These are phyloP conservation scores for Fraxinus americana DNA, from an alignment of 257 asterid genomes.

Conservation along the genomic window DNA sequence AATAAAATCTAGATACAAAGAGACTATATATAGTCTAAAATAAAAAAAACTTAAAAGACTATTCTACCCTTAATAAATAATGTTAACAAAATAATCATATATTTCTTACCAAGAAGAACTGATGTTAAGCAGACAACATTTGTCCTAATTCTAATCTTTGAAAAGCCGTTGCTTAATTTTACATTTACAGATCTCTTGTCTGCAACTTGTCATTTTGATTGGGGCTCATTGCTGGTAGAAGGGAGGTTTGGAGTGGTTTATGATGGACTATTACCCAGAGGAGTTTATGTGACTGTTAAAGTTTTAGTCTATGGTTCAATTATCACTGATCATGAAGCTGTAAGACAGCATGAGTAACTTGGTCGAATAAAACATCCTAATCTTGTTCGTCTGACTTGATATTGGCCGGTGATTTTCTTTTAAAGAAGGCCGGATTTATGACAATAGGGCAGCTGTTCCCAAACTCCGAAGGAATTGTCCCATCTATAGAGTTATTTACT, in stretches of 20 bases:
- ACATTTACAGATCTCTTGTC: conserved; percentile 74
- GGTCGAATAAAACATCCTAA: conserved; percentile 84
- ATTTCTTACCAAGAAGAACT: too few relatives aligned
- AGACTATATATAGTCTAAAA: too few relatives aligned
- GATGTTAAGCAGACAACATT: conserved; percentile 79
- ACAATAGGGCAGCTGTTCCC: too few relatives aligned
- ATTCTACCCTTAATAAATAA: too few relatives aligned
- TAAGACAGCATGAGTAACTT: conserved; percentile 72
- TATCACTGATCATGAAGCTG: conserved; percentile 79
- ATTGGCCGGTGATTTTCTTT: conserved; percentile 62
- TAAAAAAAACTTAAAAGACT: too few relatives aligned
- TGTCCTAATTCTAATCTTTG: conserved; percentile 66
- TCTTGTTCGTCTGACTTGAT: conserved; percentile 78
- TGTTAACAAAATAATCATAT: too few relatives aligned
- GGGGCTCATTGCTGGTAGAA: conserved; percentile 75
- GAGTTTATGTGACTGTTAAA: conserved; percentile 78
- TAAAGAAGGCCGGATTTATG: too few relatives aligned
- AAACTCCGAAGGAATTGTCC: too few relatives aligned
- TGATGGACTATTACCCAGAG: conserved; percentile 66
- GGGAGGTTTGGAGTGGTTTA: conserved; percentile 87
- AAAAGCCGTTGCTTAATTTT: conserved; percentile 79
- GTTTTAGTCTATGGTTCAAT: conserved; percentile 77
- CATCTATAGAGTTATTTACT: too few relatives aligned
- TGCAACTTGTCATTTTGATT: conserved; percentile 78
- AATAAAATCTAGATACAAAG: too few relatives aligned